phyloP scores from a whole-genome alignment of 2,329 filamentous ascomycete genomes.

The Massarina eburnea region DNA sequence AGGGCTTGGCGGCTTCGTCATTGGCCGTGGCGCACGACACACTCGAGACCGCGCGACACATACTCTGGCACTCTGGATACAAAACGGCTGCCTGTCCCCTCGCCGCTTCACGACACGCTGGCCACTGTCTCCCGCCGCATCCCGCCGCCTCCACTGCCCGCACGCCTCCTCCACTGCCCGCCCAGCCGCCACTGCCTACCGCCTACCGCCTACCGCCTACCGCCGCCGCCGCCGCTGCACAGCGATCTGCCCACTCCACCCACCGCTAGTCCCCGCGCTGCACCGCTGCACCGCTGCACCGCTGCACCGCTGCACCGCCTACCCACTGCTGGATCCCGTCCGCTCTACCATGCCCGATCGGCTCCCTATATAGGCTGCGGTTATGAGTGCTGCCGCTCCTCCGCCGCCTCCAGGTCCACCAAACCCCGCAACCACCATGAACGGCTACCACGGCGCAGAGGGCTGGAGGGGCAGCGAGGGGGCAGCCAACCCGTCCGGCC shows the following conservation, averaged over 20 bases:
- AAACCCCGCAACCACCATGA: conserved; percentile 32
- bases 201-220: background rate
- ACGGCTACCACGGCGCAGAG: conserved; percentile 31
- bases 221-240: background rate
- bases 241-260: background rate
- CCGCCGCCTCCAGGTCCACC: conserved; percentile 33
- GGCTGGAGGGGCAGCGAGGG: conserved; percentile 29
- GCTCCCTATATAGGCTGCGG: conserved; percentile 25
- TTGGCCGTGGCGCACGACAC: background rate
- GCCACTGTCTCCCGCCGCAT: no score
- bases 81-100: no score
- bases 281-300: background rate
- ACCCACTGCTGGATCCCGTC: conserved; percentile 20
- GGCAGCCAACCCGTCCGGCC: conserved; percentile 16
- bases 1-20: background rate
- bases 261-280: background rate
- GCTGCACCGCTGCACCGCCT: background rate
- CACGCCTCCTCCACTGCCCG: no score
- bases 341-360: conserved; percentile 1
- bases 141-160: no score
- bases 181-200: no score
- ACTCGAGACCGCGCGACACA: background rate
- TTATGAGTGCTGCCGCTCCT: conserved; percentile 44
- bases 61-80: no score
- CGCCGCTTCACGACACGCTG: no score